These are phyloP conservation scores for Trichosanthes truncata DNA, from an alignment of 306 rosid genomes.

Conservation along the genomic window DNA sequence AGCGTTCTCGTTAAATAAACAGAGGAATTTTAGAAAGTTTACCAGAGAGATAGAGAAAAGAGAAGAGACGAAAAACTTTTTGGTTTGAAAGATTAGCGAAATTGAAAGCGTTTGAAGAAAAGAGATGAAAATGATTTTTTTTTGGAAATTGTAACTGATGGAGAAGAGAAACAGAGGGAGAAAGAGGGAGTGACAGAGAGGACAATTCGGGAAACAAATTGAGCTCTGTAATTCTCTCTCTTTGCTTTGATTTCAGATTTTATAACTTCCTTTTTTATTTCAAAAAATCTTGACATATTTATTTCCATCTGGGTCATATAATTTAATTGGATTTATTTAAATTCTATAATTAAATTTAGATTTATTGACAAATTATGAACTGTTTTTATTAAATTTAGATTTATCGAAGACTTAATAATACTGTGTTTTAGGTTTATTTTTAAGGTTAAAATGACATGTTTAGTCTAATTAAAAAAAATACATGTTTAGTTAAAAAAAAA, in stretches of 20 bases:
- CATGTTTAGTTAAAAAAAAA: too few relatives aligned
- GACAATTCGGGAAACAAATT: constrained; percentile 6
- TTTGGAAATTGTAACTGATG: not conserved
- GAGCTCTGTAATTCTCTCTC: not conserved
- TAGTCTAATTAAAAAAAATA: too few relatives aligned
- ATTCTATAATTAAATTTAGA: too few relatives aligned
- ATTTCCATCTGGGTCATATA: not conserved
- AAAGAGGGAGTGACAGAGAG: not conserved
- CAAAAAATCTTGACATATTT: not conserved
- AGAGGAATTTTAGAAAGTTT: not conserved
- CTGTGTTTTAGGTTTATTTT: too few relatives aligned
- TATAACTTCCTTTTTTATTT: not conserved
- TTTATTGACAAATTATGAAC: too few relatives aligned
- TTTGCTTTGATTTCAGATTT: not conserved
- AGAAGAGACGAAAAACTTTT: not conserved
- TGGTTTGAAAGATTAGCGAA: not conserved
- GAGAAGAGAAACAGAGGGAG: not conserved
- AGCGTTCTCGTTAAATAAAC: not conserved
- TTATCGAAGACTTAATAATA: too few relatives aligned
- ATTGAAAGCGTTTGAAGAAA: not conserved
- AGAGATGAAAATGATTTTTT: not conserved
- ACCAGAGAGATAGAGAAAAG: not conserved
- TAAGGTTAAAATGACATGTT: too few relatives aligned
- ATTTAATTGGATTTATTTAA: not conserved
- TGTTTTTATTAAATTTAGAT: too few relatives aligned